Base-by-base conservation (phyloP, 352 stramenopile genomes). In the Saprolegnia parasitica region DNA sequence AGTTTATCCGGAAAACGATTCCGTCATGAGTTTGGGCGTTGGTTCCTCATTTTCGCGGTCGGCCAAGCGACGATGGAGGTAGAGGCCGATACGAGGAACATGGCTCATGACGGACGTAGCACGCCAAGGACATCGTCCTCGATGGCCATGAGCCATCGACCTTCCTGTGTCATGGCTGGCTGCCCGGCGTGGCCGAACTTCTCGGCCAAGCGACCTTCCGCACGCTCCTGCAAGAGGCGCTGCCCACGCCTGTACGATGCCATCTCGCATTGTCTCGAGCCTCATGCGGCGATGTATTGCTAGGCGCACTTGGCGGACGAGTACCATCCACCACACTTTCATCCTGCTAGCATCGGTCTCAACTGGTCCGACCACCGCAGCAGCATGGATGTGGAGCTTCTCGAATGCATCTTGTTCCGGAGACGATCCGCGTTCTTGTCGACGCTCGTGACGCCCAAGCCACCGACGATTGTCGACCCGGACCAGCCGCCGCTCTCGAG, bases 11-110 rank as follows among this genome's bases (percentile, higher is more conserved):
- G 29, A 35, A 35, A 35, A 35, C 29, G 2, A 35, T 6, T 5
- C 29, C 29, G 5, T 2, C 35, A 60, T 60, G 52, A 3, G 16
- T 40, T 35, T 3, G 24, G 24, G 20, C 13, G n/a, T 42, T 60
- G 52, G 13, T 40, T 60, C 24, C 35, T 60, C 52, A 60, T 60
- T 60, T 60, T 60, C 16, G 24, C 52, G 52, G n/a, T 16, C 52
- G 52, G 52, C 16, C 52, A 24, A 35, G 20, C 35, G 52, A 60
- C 24, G 35, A 70, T 70, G 63, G 63, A 70, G 63, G 63, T 70
- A 70, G 15, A 10, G 35, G 9, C 13, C 5, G 35, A 23, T 13
- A n/a, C 46, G 13, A 10, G 46, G 20, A 40, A 2, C 24, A 42
- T 60, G 13, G 20, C 16, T 16, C 24, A 18, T 60, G 35, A 26